These are phyloP conservation scores for Silene noctiflora DNA, from an alignment of 179 eudicot species.

Conservation along the genomic window DNA sequence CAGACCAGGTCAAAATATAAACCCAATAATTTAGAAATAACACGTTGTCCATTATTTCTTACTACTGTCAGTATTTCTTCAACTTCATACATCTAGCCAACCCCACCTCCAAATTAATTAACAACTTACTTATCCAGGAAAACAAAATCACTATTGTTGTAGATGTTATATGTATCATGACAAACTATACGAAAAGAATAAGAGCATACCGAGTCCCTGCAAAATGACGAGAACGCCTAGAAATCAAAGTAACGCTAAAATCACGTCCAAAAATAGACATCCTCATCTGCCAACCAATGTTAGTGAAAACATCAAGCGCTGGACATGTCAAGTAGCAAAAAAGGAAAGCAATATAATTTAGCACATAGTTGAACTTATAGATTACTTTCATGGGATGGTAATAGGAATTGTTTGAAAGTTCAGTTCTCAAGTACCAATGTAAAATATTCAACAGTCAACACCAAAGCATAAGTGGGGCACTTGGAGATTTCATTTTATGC, in stretches of 20 bases:
- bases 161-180: not conserved
- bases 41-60: not conserved
- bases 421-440: not conserved
- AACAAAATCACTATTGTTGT: not conserved
- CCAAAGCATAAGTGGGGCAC: not conserved
- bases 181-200: constrained; percentile 3
- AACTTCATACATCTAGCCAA: not conserved
- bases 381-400: not conserved
- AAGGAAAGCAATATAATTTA: not conserved
- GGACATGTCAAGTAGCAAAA: constrained; percentile 3
- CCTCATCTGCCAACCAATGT: constrained; percentile 49
- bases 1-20: not conserved
- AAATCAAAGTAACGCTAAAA: constrained; percentile 73
- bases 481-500: not conserved
- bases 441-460: not conserved
- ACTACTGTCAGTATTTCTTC: not conserved
- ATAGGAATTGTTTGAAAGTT: not conserved
- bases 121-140: not conserved
- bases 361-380: not conserved
- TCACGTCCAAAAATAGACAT: constrained; percentile 92
- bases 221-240: constrained; percentile 96
- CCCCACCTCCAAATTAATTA: not conserved
- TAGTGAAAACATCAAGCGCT: constrained; percentile 2
- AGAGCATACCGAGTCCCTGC: constrained; percentile 88
- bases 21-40: not conserved